A percentile compares a stretch with the other conserved stretches of the same genome.
Conservation (phyloP, 495 filamentous ascomycete species). For the Neurospora intermedia region DNA sequence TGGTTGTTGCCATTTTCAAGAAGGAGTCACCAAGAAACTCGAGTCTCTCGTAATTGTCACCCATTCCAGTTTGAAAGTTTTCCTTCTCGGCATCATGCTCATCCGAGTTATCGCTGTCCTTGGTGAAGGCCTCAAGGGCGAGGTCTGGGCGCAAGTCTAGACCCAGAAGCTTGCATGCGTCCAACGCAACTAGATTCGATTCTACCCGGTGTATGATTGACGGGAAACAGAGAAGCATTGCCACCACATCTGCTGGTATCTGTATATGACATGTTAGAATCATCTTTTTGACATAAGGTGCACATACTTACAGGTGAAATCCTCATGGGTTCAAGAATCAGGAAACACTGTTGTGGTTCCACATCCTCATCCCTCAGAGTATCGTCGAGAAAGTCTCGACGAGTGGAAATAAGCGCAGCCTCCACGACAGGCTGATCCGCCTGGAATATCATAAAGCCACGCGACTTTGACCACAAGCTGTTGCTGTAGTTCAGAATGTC, state of each 20-base stretch:
- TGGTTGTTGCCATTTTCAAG: constrained; percentile 90
- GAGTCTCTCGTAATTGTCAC: constrained; percentile 89
- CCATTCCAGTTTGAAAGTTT: constrained; percentile 81
- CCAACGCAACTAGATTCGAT: constrained; percentile 67
- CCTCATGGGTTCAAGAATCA: constrained; percentile 43
- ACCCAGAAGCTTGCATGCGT: constrained; percentile 47
- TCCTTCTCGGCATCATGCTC: constrained; percentile 61
- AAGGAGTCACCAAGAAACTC: constrained; percentile 93
- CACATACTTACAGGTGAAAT: constrained; percentile 59
- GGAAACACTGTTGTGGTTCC: constrained; percentile 30
- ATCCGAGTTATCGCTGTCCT: constrained; percentile 85
- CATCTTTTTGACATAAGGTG: neutral
- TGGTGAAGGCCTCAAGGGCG: constrained; percentile 86
- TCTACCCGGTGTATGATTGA: constrained; percentile 78
- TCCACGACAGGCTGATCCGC: constrained; percentile 67
- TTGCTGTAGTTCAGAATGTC: constrained; percentile 37
- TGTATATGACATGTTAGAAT: constrained; percentile 25
- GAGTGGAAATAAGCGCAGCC: constrained; percentile 59
- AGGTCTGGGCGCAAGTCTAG: constrained; percentile 49
- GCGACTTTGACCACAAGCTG: constrained; percentile 28
- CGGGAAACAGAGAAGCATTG: constrained; percentile 64
- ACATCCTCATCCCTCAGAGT: constrained; percentile 22
- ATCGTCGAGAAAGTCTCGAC: constrained; percentile 73
- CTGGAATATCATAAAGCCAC: constrained; percentile 28
- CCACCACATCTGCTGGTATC: constrained; percentile 54